A percentile compares a stretch with the other conserved stretches of the same genome.
Conservation (phyloP, 129 eudicot species). For the Oenanthe sinensis region DNA sequence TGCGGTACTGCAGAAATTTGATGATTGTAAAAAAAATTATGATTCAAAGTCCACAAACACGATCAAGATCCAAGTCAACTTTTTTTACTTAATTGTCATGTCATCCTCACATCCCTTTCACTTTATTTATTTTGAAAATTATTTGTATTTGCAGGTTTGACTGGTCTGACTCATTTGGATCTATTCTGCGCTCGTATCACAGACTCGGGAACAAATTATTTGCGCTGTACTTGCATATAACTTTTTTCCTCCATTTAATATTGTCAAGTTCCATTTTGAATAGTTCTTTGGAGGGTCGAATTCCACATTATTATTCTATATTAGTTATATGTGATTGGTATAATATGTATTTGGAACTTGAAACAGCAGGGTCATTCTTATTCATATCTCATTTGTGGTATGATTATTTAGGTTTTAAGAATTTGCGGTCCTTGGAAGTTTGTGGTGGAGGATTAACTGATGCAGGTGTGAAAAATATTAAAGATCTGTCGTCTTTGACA, state of each 20-base stretch:
- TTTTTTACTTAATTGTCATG: neutral
- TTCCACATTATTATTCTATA: neutral
- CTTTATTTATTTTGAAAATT: neutral
- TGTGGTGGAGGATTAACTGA: constrained; percentile 94
- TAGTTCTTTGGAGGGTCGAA: neutral
- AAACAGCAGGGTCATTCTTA: neutral
- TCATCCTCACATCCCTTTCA: neutral
- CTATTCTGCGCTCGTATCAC: constrained; percentile 88
- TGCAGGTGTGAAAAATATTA: constrained; percentile 89
- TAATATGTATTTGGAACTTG: neutral
- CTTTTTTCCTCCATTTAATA: neutral
- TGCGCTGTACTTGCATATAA: constrained; percentile 40
- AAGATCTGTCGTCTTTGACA: constrained; percentile 65
- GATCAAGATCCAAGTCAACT: neutral
- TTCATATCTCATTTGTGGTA: neutral
- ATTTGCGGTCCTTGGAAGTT: constrained; percentile 72
- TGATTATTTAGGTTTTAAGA: constrained; percentile 50
- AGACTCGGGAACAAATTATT: constrained; percentile 59
- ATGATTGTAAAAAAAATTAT: neutral
- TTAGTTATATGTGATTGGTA: neutral
- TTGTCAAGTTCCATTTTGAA: neutral
- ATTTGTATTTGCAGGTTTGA: constrained; percentile 48
- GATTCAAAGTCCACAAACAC: neutral
- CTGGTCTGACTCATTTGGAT: constrained; percentile 77
- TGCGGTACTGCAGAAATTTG: neutral